These are phyloP conservation scores for Prunus campanulata DNA, from an alignment of 306 rosid species.

Conservation along the genomic window DNA sequence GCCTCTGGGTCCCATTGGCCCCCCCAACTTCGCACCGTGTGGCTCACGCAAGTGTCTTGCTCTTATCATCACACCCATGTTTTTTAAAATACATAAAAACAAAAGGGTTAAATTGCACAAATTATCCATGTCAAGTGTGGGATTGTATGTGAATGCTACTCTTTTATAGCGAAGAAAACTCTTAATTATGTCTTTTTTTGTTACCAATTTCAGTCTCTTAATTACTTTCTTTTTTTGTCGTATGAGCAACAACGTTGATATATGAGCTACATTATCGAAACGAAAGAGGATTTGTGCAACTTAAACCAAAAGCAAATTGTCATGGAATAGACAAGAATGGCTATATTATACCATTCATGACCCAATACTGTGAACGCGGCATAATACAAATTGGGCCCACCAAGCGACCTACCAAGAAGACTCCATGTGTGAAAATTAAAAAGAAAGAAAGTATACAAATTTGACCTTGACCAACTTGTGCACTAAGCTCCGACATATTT, in stretches of 20 bases:
- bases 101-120: too few species aligned
- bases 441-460: background rate
- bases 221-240: too few species aligned
- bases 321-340: background rate
- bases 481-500: conserved; percentile 7
- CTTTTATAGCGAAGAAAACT: too few species aligned
- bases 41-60: background rate
- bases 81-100: too few species aligned
- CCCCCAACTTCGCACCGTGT: background rate
- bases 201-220: too few species aligned
- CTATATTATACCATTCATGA: background rate
- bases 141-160: too few species aligned
- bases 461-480: conserved; percentile 18
- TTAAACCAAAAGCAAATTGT: background rate
- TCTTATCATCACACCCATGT: background rate
- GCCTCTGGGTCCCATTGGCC: background rate
- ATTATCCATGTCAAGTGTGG: too few species aligned
- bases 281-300: too few species aligned
- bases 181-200: too few species aligned
- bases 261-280: too few species aligned
- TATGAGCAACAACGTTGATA: too few species aligned
- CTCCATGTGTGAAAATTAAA: background rate
- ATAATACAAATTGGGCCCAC: background rate
- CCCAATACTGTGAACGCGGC: conserved; percentile 3
- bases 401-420: background rate